Evolutionary conservation across 2,329 filamentous ascomycete species (phyloP), one percentile per base, ranked within the genome.

Genomic region (Cladophialophora carrionii): DNA sequence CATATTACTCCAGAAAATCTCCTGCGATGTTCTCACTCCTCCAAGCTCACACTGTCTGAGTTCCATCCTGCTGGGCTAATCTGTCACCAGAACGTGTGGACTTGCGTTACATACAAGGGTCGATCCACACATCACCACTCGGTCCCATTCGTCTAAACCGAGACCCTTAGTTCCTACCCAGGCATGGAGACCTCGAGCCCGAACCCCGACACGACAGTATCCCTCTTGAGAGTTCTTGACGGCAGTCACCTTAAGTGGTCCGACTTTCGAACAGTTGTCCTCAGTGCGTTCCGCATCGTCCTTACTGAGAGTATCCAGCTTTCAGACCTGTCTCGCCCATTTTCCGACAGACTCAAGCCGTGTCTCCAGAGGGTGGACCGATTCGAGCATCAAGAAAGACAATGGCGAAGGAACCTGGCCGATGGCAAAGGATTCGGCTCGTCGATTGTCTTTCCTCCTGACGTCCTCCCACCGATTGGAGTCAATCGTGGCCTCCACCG

Each of bases 211-310:
- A 55, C 63, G 32, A 56, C 63, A 43, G 63, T 68, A 6, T 66
- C 66, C 31, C 52, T 68, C 6, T 34, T 68, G 57, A 66, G 61
- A 67, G 68, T 62, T 29, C 65, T 68, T 57, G 65, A 70, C 46
- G 67, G 67, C 26, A 69, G 67, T 67, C 67, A 71, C 64, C 67
- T 71, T 60, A 53, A 57, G 59, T 71, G 69, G 69, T 66, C 65
- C 20, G 67, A 68, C 34, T 71, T 69, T 57, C 65, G 69, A 54
- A 57, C 59, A 32, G 52, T 65, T 22, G 69, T 71, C 32, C 65
- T 71, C 41, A 54, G 63, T 52, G 55, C 69, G 12, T 69, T 68
- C 57, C 69, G 65, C 22, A 71, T 71, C 32, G 24, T 52, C 32
- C 57, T 69, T 41, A 53, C 48, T 14, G 61, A 63, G 17, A 22